Evolutionary conservation across 2,329 filamentous ascomycete species (phyloP).

Genomic region (Pleoardoris graminearum): DNA sequence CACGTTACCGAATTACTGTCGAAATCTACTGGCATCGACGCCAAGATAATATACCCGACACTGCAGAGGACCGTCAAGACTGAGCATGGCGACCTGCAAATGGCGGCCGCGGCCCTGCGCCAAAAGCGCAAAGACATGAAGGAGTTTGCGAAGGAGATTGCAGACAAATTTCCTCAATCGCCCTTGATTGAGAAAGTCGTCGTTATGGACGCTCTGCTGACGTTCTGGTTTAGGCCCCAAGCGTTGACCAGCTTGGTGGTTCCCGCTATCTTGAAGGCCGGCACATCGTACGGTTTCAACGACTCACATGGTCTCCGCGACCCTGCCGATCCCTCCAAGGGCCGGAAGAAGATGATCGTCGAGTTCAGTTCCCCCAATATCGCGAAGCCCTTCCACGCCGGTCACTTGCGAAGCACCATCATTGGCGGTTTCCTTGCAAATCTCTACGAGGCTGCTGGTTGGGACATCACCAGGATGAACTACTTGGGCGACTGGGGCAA

Average conservation of each 20-base stretch:
- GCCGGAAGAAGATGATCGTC: constrained; percentile 70
- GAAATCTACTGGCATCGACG: constrained; percentile 70
- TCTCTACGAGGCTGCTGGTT: constrained; percentile 68
- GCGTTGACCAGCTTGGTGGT: constrained; percentile 68
- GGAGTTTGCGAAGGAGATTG: constrained; percentile 60
- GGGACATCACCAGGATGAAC: constrained; percentile 72
- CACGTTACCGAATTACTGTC: constrained; percentile 72
- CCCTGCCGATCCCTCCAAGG: constrained; percentile 61
- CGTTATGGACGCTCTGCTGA: constrained; percentile 69
- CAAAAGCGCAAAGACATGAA: constrained; percentile 67
- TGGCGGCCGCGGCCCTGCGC: constrained; percentile 78
- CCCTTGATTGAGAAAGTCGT: constrained; percentile 72
- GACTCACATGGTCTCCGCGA: constrained; percentile 63
- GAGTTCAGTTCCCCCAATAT: constrained; percentile 88
- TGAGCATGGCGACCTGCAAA: constrained; percentile 80
- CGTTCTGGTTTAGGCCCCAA: constrained; percentile 77
- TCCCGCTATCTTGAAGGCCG: constrained; percentile 68
- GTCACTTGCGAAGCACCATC: constrained; percentile 75
- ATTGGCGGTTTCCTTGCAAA: constrained; percentile 74
- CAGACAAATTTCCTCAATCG: constrained; percentile 69
- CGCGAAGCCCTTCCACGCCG: constrained; percentile 78
- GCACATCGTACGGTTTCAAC: constrained; percentile 66
- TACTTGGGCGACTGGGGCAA: constrained; percentile 82
- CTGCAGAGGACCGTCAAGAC: constrained; percentile 78
- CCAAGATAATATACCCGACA: constrained; percentile 71